A percentile compares a stretch with the other conserved stretches of the same genome.
phyloP scores from a whole-genome alignment of 352 stramenopile genomes.

The Poterioochromonas sp. region DNA sequence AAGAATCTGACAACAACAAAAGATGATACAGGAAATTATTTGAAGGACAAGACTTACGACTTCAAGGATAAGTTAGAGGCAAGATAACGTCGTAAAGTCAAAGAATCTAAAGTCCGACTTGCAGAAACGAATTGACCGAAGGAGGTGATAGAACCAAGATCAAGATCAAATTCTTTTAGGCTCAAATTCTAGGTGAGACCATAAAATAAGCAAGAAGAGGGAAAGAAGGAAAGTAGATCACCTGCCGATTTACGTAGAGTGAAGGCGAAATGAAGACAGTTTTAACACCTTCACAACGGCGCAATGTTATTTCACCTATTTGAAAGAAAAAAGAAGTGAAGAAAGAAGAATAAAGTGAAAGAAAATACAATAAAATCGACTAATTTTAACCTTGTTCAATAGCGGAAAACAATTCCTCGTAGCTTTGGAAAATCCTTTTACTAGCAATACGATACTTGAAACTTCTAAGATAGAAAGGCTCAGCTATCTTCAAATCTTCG shows the following conservation, averaged over 20 bases:
- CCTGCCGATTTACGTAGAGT: background rate
- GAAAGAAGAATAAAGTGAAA: background rate
- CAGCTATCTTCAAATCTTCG: background rate
- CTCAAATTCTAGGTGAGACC: too few species aligned
- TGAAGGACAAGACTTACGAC: background rate
- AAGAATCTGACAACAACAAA: background rate
- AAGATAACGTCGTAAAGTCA: background rate
- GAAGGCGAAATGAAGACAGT: background rate
- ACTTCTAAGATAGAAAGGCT: background rate
- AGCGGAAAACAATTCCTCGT: background rate
- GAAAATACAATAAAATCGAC: background rate
- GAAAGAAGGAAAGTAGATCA: too few species aligned
- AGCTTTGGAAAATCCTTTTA: background rate
- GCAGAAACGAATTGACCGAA: background rate
- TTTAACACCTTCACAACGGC: background rate
- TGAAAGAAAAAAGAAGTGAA: background rate
- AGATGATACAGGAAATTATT: background rate
- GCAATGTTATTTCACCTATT: background rate
- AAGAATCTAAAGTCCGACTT: background rate
- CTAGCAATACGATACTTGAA: background rate
- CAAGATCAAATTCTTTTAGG: too few species aligned
- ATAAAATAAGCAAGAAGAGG: too few species aligned
- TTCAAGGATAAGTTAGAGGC: background rate
- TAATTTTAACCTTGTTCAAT: background rate
- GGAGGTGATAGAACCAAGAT: background rate